Conservation (phyloP, 78 protist genomes). For the Mantamonas sphyraenae region DNA sequence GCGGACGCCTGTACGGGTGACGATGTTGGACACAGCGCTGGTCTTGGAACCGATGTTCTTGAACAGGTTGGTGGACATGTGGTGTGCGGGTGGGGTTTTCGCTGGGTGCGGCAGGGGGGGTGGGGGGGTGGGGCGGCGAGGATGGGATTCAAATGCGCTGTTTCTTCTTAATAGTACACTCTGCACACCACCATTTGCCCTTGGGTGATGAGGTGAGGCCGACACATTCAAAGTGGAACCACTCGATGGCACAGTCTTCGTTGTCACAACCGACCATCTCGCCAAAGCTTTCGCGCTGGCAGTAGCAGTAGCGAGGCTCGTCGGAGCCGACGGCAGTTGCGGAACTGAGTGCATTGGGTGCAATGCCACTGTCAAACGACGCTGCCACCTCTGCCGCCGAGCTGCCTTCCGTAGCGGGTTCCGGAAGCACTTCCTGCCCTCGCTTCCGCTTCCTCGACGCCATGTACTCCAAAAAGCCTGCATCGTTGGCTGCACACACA, state of each 20-base stretch:
- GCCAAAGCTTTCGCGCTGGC: conserved; percentile 16
- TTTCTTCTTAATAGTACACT: too few relatives aligned
- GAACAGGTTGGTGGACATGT: too few relatives aligned
- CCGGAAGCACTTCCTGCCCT: not conserved
- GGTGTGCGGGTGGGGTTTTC: too few relatives aligned
- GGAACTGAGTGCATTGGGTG: not conserved
- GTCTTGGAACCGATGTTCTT: too few relatives aligned
- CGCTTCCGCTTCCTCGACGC: not conserved
- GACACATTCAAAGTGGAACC: conserved; percentile 43
- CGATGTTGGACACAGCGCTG: too few relatives aligned
- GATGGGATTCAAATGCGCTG: too few relatives aligned
- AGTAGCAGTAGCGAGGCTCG: conserved; percentile 13
- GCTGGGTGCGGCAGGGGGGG: too few relatives aligned
- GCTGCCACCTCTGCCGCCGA: not conserved
- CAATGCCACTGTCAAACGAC: not conserved
- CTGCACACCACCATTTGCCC: too few relatives aligned
- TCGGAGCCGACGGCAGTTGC: not conserved
- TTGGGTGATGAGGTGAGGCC: conserved; percentile 13
- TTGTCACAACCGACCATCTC: conserved; percentile 39
- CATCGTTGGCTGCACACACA: too few relatives aligned
- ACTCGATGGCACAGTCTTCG: conserved; percentile 19
- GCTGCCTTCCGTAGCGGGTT: not conserved
- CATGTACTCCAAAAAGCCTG: not conserved
- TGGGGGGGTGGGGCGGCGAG: too few relatives aligned
- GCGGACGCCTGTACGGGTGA: too few relatives aligned